A percentile compares a stretch with the other conserved stretches of the same genome.
These are phyloP conservation scores for Nepenthes gracilis DNA, from an alignment of 148 eudicot genomes.

Conservation along the genomic window DNA sequence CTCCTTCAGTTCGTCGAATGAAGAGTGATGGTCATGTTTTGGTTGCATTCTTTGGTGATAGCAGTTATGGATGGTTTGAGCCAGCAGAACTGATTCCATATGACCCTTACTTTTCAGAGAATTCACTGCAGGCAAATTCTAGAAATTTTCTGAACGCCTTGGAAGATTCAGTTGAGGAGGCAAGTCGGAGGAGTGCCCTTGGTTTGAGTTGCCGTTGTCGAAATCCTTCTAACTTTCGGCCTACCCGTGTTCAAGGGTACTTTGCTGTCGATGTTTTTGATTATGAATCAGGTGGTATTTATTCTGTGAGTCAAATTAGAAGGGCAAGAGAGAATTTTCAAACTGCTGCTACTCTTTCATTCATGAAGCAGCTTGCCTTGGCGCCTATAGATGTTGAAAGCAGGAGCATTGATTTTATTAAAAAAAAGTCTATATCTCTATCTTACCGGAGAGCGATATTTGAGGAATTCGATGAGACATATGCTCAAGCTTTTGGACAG, in stretches of 20 bases:
- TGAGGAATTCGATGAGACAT: constrained; percentile 88
- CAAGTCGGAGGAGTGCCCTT: constrained; percentile 50
- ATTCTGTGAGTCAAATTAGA: constrained; percentile 44
- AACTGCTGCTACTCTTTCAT: constrained; percentile 38
- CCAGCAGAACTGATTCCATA: constrained; percentile 64
- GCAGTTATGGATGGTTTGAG: constrained; percentile 96
- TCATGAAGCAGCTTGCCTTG: constrained; percentile 51
- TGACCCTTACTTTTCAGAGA: constrained; percentile 53
- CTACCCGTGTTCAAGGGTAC: constrained; percentile 36
- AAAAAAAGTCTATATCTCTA: constrained; percentile 46
- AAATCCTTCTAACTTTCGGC: constrained; percentile 50
- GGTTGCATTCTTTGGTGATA: constrained; percentile 93
- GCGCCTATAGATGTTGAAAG: constrained; percentile 18
- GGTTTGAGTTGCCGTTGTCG: constrained; percentile 79
- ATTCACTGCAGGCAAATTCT: constrained; percentile 48
- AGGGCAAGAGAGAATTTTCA: constrained; percentile 57
- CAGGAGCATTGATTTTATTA: constrained; percentile 31
- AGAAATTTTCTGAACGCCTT: constrained; percentile 61
- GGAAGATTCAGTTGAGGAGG: constrained; percentile 81
- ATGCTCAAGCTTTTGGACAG: constrained; percentile 82
- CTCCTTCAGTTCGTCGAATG: constrained; percentile 45
- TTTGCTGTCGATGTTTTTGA: constrained; percentile 59
- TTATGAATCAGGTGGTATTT: constrained; percentile 49
- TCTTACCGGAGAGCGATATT: constrained; percentile 63
- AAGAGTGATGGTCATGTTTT: constrained; percentile 64